Percentiles rank a stretch among this genome's conserved stretches.
Evolutionary conservation across 140 eudicot species (phyloP).

Genomic region (Cichorium intybus): DNA sequence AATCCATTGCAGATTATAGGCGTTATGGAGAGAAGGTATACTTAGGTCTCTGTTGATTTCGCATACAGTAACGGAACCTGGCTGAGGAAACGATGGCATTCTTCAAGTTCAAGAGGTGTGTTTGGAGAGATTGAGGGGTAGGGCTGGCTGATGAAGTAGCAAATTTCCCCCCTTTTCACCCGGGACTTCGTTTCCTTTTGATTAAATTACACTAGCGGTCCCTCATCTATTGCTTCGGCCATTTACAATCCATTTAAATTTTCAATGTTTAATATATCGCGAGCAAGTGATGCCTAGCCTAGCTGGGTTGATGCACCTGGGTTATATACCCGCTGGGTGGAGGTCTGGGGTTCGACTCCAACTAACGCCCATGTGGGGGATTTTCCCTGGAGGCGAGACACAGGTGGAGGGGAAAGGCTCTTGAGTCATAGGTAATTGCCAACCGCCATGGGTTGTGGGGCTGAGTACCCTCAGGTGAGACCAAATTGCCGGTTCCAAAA

Average conservation of each 20-base stretch:
- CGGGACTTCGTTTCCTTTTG: neutral
- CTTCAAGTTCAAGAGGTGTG: neutral
- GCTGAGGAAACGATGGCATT: conserved; percentile 91
- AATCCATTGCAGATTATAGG: neutral
- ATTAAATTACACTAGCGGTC: conserved; percentile 6
- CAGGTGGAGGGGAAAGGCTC: too few species aligned
- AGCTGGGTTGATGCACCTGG: too few species aligned
- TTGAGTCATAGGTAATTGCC: too few species aligned
- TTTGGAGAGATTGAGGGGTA: neutral
- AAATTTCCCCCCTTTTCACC: conserved; percentile 9
- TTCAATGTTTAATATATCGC: too few species aligned
- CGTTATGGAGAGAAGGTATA: conserved; percentile 24
- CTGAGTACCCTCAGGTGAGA: too few species aligned
- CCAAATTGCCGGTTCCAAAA: too few species aligned
- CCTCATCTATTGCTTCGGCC: neutral
- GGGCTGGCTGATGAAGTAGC: conserved; percentile 4
- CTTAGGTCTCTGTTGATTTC: conserved; percentile 89
- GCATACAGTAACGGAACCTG: conserved; percentile 83
- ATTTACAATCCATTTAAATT: neutral
- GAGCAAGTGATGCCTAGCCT: too few species aligned
- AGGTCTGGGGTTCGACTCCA: too few species aligned
- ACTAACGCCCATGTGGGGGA: too few species aligned
- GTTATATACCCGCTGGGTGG: too few species aligned
- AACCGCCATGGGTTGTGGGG: too few species aligned
- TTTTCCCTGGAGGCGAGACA: too few species aligned